Base-by-base conservation (phyloP, 306 rosid species). In the Gillenia trifoliata region DNA sequence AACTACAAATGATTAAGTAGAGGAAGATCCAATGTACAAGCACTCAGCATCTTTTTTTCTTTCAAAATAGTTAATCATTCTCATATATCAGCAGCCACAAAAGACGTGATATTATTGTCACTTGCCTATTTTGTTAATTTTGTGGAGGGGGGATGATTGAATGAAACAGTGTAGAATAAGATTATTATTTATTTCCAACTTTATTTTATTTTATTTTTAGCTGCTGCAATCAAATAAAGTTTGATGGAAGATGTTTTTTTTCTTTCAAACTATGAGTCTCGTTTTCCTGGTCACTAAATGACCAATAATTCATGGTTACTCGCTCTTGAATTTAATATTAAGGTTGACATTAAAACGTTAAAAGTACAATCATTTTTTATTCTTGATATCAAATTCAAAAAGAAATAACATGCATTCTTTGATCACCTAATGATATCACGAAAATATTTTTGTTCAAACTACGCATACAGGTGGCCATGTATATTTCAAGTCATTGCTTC, bases 21-120 rank as follows among this genome's bases (percentile, higher is more conserved):
- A 66, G 80, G 75, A 71, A 80, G 76, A 83, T 85, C 85, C 90
- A 88, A 88, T 89, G 90, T 86, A 81, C 79, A 76, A 73, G 84
- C 97, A 89, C 90, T 86, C 41, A n/a, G 72, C 66, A 49, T 78
- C 17, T 66, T 64, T 26, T 56, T 13, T 41, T 55, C 23, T 16
- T 5, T 1, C 34, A 43, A 56, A 47, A 77, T 61, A 64, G 9
- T 2, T 38, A 38, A 9, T 8, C 41, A 38, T 81, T 67, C 68
- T 72, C 73, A n/a, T n/a, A 30, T 43, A 31, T 83, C 83, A 79
- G 56, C 75, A 55, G 66, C 15, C 66, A 36, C 66, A 71, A 25
- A 16, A 34, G 49, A 54, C 11, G 19, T 33, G 34, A 71, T 55
- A 54, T 55, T 61, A 71, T 55, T 71, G 31, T 71, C 52, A 55